These are phyloP conservation scores for Eimeria praecox DNA, from an alignment of 169 alveolate species.

Conservation along the genomic window DNA sequence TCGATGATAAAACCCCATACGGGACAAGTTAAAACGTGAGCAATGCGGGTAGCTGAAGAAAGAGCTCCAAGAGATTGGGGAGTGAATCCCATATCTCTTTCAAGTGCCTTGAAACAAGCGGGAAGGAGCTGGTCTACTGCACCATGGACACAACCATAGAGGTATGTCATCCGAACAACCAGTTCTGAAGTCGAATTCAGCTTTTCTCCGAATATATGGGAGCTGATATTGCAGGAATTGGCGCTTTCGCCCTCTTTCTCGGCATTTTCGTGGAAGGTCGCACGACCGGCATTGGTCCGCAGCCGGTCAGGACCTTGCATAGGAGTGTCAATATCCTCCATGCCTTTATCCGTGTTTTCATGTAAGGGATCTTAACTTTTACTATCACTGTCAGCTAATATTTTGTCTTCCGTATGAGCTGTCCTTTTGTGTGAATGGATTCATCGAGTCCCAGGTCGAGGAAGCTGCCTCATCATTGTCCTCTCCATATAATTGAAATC, in stretches of 20 bases:
- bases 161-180: constrained; percentile 37
- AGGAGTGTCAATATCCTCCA: constrained; percentile 29
- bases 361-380: not conserved
- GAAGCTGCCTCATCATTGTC: constrained; percentile 19
- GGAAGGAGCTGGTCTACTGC: constrained; percentile 92
- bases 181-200: constrained; percentile 2
- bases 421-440: not conserved
- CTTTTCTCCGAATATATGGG: constrained; percentile 10
- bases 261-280: not conserved
- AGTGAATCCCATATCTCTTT: constrained; percentile 90
- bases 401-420: not conserved
- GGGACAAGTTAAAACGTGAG: constrained; percentile 91
- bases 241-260: not conserved
- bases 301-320: not conserved
- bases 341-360: constrained; percentile 1
- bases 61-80: constrained; percentile 90
- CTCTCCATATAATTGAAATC: not conserved
- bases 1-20: constrained; percentile 94
- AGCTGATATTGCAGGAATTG: not conserved
- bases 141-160: constrained; percentile 89
- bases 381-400: not conserved
- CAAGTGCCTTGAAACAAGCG: constrained; percentile 93
- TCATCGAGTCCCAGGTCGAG: not conserved
- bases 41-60: constrained; percentile 88
- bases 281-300: constrained; percentile 12